Evolutionary conservation across 2,329 filamentous ascomycete species (phyloP), one percentile per base, ranked within the genome.

Genomic region (Dothistroma pini): DNA sequence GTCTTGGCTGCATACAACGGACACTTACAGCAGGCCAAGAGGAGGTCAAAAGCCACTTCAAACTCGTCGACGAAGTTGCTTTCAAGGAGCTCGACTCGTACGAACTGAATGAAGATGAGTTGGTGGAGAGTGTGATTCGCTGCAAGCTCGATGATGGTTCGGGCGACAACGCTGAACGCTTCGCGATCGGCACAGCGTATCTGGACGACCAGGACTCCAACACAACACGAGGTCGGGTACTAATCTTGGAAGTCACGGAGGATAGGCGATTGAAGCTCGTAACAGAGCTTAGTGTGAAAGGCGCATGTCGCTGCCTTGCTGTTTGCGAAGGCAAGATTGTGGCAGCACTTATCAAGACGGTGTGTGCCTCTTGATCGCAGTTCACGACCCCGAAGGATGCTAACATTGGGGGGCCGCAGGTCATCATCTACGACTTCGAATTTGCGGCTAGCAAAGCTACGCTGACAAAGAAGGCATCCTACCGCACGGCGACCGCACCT

Each of bases 131-230:
- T 63, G 87, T 96, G 8, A 87, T 96, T 60, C 85, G 90, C 35
- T 88, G 90, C 6, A 85, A 91, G 67, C 81, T 97, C 12, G 81
- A 83, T 2, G 87, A 83, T 38, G 81, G 81, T 2, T 80, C 83
- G 21, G 82, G 81, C 16, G 79, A 80, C 14, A 72, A 76, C 5
- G 83, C 83, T 0, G 93, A 97, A 73, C 83, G 92, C 48, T 97
- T 97, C 71, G 79, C 97, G n/a, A 85, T 97, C 7, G 95, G 95
- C 7, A 97, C 95, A 0, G 90, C 90, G 58, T 93, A 89, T 69
- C 73, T 93, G 8, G 86, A 90, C 51, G 84, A 66, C 35, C 80
- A 83, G 10, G 77, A 77, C 2, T 76, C 81, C 19, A 78, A 76
- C 11, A 78, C 82, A 14, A 80, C 82, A n/a, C 81, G 85, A 41